Evolutionary conservation across 306 rosid genomes (phyloP).

Genomic region (Casuarina glauca): DNA sequence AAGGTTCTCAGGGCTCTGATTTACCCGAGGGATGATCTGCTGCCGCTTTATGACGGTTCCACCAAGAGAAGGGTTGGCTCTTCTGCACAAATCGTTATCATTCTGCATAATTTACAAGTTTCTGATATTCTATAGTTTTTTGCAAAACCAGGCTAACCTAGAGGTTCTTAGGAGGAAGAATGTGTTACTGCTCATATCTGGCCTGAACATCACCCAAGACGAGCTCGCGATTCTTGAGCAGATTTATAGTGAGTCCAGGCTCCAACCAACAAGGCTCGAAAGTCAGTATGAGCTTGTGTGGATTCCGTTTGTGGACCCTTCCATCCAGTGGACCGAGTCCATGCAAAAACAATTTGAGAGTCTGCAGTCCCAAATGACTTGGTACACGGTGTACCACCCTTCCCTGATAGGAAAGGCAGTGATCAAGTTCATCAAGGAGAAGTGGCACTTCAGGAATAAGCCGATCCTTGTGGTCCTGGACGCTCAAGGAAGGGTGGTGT

Average conservation of each 20-base stretch:
- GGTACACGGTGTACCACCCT: slow-evolving; percentile 57
- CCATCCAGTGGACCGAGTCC: slow-evolving; percentile 30
- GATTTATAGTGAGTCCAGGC: slow-evolving; percentile 51
- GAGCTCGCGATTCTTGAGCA: slow-evolving; percentile 52
- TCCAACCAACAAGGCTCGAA: slow-evolving; percentile 28
- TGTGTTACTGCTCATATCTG: slow-evolving; percentile 1
- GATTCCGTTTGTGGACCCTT: slow-evolving; percentile 50
- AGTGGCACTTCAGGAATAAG: slow-evolving; percentile 60
- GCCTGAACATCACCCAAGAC: not conserved
- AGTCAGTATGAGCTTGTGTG: slow-evolving; percentile 50
- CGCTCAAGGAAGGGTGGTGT: slow-evolving; percentile 55
- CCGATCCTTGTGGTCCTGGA: slow-evolving; percentile 65
- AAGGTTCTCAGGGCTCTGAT: slow-evolving; percentile 59
- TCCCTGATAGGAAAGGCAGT: slow-evolving; percentile 51
- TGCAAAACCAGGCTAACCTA: not conserved
- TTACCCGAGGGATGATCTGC: slow-evolving; percentile 48
- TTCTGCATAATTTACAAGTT: too few relatives aligned
- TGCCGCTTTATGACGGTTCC: slow-evolving; percentile 52
- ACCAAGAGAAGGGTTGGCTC: slow-evolving; percentile 50
- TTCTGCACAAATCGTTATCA: slow-evolving; percentile 1
- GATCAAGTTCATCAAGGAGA: slow-evolving; percentile 39
- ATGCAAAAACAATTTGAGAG: slow-evolving; percentile 40
- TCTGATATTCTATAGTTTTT: not conserved
- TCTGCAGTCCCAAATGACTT: slow-evolving; percentile 40
- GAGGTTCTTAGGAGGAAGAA: not conserved